Evolutionary conservation across 2,329 filamentous ascomycete species (phyloP).

Genomic region (Talaromyces funiculosus): DNA sequence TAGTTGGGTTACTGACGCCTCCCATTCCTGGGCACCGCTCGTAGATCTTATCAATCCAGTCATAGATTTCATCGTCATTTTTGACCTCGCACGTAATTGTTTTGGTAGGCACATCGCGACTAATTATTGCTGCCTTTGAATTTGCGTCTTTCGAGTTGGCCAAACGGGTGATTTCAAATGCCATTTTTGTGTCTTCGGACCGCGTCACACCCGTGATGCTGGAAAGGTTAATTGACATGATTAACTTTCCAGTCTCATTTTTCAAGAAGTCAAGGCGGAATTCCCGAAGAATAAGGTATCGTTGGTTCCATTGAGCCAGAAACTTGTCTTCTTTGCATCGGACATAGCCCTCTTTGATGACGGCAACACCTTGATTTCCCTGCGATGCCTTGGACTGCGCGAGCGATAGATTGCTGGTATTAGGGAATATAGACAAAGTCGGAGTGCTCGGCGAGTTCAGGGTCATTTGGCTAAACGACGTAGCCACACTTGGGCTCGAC

Average conservation of each 20-base stretch:
- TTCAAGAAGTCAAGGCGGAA: constrained; percentile 94
- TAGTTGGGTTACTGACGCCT: constrained; percentile 95
- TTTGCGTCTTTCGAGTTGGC: constrained; percentile 55
- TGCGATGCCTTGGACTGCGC: constrained; percentile 53
- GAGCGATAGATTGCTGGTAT: constrained; percentile 67
- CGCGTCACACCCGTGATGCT: constrained; percentile 87
- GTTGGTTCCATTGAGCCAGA: constrained; percentile 81
- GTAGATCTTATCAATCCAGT: constrained; percentile 98
- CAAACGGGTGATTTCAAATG: constrained; percentile 84
- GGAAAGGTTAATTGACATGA: constrained; percentile 76
- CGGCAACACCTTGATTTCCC: constrained; percentile 61
- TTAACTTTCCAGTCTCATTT: constrained; percentile 77
- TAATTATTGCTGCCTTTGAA: constrained; percentile 63
- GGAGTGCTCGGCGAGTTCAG: constrained; percentile 61
- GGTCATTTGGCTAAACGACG: constrained; percentile 64
- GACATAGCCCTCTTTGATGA: constrained; percentile 61
- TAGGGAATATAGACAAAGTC: constrained; percentile 59
- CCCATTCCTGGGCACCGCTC: constrained; percentile 95
- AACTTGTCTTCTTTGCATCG: constrained; percentile 71
- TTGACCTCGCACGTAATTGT: constrained; percentile 90
- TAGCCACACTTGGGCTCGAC: constrained; percentile 65
- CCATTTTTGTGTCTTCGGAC: constrained; percentile 84
- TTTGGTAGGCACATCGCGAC: constrained; percentile 73
- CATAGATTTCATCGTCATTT: constrained; percentile 92
- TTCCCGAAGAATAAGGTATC: constrained; percentile 86